A percentile compares a stretch with the other conserved stretches of the same genome.
Conservation (phyloP, 306 rosid genomes). For the Prunus padus region DNA sequence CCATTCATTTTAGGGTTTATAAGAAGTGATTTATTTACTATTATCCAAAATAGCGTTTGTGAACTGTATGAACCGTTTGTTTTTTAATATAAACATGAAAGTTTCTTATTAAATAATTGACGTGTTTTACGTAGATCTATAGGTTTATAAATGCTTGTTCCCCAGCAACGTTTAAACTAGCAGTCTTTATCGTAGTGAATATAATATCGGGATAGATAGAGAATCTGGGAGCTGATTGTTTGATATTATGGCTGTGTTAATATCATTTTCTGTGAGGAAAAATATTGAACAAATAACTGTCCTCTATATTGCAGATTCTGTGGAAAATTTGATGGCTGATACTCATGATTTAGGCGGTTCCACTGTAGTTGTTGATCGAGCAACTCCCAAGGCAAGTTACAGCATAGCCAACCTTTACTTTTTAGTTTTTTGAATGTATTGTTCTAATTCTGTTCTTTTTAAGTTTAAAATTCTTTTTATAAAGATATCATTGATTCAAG, state of each 20-base stretch:
- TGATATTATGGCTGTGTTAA: not conserved
- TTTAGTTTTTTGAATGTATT: too few species aligned
- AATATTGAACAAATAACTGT: conserved; percentile 12
- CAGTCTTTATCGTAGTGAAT: not conserved
- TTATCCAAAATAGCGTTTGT: not conserved
- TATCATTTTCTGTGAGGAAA: not conserved
- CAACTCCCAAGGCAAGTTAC: conserved; percentile 88
- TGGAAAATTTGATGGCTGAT: conserved; percentile 86
- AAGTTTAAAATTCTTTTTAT: not conserved
- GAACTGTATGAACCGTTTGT: not conserved
- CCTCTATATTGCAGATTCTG: conserved; percentile 67
- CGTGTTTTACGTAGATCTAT: not conserved
- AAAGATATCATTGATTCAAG: conserved; percentile 1
- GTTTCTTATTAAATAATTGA: not conserved
- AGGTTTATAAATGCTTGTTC: not conserved
- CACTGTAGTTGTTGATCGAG: conserved; percentile 90
- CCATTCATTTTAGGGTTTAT: not conserved
- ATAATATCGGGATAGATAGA: not conserved
- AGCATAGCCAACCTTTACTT: conserved; percentile 17
- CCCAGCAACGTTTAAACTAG: not conserved
- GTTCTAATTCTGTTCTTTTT: not conserved
- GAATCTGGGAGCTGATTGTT: not conserved
- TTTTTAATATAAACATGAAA: not conserved
- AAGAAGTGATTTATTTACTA: not conserved
- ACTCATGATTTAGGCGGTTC: conserved; percentile 92